Evolutionary conservation across 2,329 filamentous ascomycete species (phyloP), one percentile per base, ranked within the genome.

Genomic region (Pseudogymnoascus destructans): DNA sequence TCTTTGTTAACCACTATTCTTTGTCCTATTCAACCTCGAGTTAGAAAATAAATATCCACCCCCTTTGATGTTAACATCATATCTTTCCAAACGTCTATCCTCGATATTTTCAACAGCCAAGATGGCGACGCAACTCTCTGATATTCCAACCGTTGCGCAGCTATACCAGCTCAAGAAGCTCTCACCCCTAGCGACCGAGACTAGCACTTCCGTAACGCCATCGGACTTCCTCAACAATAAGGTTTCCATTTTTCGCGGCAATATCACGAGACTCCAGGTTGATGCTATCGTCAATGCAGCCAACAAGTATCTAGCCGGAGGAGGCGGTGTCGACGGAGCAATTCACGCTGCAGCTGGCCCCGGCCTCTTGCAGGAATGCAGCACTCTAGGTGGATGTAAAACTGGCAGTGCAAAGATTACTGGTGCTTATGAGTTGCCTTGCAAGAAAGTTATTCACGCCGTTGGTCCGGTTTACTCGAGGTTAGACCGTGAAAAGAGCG

Each of bases 251-350:
- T 77, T 89, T 63, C 79, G 81, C 59, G 81, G 82, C 64, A 89
- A 95, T 70, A 95, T 97, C 70, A 96, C 91, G 11, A 82, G 77
- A 11, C 80, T 97, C 3, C 70, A 77, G 30, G 78, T 90, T 49
- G 88, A 90, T 67, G 86, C 86, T 63, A 93, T 96, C 64, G 91
- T 97, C 70, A 97, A 97, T 70, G 92, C 93, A 0, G 92, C 93
- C 46, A 97, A 97, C 70, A 73, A 72, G 8, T 79, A 78, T 1
- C 80, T 97, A 0, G 77, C 87, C 0, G 90, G 91, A 58, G 93
- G 93, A 57, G 89, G 90, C n/a, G 93, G 93, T 33, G 90, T 97
- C 13, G 86, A 91, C 67, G 87, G 86, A 38, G 87, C 90, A 25
- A 96, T 97, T 65, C 93, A 97, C 70, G 72, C 78, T 27, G 89